These are phyloP conservation scores for Angomonas deanei DNA, from an alignment of 208 protist species.

Conservation along the genomic window DNA sequence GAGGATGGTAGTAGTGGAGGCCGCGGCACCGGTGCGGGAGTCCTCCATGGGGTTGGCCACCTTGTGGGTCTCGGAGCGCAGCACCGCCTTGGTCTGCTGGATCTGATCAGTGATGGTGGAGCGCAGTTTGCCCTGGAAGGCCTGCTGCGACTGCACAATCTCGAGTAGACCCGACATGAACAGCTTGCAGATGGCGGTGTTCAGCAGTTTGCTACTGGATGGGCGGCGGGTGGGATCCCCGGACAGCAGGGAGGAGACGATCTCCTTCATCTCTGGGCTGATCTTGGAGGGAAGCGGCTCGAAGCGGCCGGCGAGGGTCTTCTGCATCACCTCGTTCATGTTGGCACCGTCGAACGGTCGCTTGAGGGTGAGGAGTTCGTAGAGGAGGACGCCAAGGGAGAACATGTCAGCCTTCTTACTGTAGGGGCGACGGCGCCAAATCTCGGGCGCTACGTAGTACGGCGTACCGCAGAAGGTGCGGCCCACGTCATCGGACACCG, in stretches of 20 bases:
- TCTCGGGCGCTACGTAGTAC: constrained; percentile 91
- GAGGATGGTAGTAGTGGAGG: constrained; percentile 48
- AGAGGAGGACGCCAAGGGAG: constrained; percentile 83
- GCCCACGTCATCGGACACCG: constrained; percentile 45
- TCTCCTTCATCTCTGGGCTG: constrained; percentile 53
- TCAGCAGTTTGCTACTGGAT: constrained; percentile 55
- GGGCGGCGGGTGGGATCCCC: constrained; percentile 52
- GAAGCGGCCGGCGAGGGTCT: constrained; percentile 49
- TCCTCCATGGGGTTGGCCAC: constrained; percentile 47
- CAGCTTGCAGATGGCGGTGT: constrained; percentile 67
- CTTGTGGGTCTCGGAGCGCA: constrained; percentile 31
- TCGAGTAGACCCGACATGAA: constrained; percentile 70
- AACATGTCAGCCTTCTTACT: constrained; percentile 93
- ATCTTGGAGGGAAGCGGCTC: constrained; percentile 41
- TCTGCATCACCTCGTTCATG: constrained; percentile 72
- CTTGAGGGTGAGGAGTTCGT: constrained; percentile 83
- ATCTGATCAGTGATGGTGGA: constrained; percentile 54
- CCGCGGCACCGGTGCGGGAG: constrained; percentile 26
- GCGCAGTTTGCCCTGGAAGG: constrained; percentile 49
- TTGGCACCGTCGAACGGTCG: constrained; percentile 71
- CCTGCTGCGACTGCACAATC: constrained; percentile 66
- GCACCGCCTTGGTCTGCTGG: constrained; percentile 46
- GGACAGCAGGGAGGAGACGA: constrained; percentile 46
- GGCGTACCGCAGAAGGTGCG: no score
- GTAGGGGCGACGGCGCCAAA: constrained; percentile 89